Conservation (phyloP, 257 asterid species). For the Anisodus acutangulus region DNA sequence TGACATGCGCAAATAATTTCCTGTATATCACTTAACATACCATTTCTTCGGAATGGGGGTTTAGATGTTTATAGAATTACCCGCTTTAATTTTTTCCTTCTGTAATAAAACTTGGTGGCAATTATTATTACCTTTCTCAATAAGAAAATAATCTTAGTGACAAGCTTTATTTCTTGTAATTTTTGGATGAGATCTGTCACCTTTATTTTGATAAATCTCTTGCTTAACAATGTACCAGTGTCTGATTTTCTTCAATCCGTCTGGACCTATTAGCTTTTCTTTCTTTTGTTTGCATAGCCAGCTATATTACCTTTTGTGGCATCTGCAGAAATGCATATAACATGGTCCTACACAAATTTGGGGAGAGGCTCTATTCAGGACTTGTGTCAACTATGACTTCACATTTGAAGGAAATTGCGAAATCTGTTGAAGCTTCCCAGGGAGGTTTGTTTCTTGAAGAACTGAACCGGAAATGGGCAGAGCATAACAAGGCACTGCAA, state of each 20-base stretch:
- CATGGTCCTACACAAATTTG: slow-evolving; percentile 49
- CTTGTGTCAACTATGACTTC: slow-evolving; percentile 46
- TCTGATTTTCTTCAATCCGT: not conserved
- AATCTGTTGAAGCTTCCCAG: slow-evolving; percentile 40
- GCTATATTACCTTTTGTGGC: slow-evolving; percentile 5
- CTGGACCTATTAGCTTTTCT: not conserved
- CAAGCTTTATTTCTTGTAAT: not conserved
- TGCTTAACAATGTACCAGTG: not conserved
- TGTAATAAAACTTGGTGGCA: not conserved
- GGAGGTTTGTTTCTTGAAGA: slow-evolving; percentile 45
- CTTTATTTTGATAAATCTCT: not conserved
- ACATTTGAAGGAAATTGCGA: slow-evolving; percentile 45
- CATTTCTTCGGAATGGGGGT: slow-evolving; percentile 7
- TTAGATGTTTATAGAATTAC: not conserved
- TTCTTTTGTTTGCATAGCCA: not conserved
- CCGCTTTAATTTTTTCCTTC: not conserved
- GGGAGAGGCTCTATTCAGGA: slow-evolving; percentile 47
- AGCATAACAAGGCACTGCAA: slow-evolving; percentile 48
- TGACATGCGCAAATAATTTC: not conserved
- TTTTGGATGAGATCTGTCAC: not conserved
- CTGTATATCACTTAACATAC: not conserved
- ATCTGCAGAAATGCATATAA: slow-evolving; percentile 45
- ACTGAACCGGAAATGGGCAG: slow-evolving; percentile 44
- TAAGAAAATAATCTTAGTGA: not conserved
- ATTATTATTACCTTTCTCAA: not conserved